Conservation (phyloP, 139 green algal genomes). For the Picochlorum sp. region DNA sequence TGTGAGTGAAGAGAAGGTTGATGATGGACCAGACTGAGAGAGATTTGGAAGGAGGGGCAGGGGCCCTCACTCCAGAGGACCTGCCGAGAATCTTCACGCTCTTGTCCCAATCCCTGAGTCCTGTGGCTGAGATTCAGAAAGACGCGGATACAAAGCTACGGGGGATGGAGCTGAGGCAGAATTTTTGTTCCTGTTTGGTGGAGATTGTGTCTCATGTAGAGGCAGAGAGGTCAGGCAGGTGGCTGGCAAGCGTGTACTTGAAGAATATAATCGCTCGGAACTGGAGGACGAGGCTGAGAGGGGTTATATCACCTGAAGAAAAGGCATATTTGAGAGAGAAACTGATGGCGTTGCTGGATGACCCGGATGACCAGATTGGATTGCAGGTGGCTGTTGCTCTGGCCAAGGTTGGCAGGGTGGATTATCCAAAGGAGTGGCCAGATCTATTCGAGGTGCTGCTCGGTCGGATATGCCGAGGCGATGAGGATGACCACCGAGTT, state of each 20-base stretch:
- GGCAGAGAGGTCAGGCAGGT: constrained; percentile 63
- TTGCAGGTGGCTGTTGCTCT: constrained; percentile 78
- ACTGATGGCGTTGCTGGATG: constrained; percentile 55
- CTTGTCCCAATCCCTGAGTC: constrained; percentile 50
- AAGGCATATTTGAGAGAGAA: constrained; percentile 61
- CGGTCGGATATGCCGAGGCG: neutral
- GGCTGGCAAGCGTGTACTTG: constrained; percentile 78
- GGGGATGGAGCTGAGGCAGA: constrained; percentile 43
- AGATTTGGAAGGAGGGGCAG: neutral
- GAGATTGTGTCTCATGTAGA: constrained; percentile 61
- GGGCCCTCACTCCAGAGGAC: constrained; percentile 22
- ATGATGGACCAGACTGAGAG: neutral
- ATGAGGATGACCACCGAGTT: constrained; percentile 13
- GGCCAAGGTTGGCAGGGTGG: constrained; percentile 76
- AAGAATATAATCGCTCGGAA: constrained; percentile 82
- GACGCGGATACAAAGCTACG: constrained; percentile 55
- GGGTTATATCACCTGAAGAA: constrained; percentile 49
- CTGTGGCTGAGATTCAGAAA: constrained; percentile 48
- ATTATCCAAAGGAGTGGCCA: constrained; percentile 83
- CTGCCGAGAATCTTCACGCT: constrained; percentile 32
- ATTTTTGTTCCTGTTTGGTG: constrained; percentile 81
- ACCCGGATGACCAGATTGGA: constrained; percentile 74
- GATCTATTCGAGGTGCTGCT: constrained; percentile 67
- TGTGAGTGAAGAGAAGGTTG: no score
- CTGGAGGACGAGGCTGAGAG: constrained; percentile 41